Evolutionary conservation across 495 filamentous ascomycete species (phyloP).

Genomic region (Aspergillus sparsus): DNA sequence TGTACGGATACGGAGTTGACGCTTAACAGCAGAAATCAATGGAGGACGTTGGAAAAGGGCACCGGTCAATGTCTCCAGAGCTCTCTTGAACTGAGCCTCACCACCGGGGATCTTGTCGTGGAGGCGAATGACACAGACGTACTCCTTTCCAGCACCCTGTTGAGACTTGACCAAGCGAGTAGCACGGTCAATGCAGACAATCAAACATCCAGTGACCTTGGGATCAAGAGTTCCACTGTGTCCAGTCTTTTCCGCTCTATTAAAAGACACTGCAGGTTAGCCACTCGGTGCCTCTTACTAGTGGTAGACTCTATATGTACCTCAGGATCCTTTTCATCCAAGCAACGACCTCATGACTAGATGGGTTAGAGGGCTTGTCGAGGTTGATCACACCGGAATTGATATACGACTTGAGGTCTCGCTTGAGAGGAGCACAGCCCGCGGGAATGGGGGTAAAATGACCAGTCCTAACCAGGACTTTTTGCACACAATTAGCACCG

Average conservation of each 20-base stretch:
- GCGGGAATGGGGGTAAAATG: conserved; percentile 94
- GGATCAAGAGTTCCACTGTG: conserved; percentile 97
- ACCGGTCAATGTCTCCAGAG: conserved; percentile 91
- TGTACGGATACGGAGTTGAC: conserved; percentile 93
- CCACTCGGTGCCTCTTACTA: conserved; percentile 3
- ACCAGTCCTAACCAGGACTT: conserved; percentile 82
- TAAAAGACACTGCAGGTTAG: conserved; percentile 25
- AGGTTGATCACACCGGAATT: conserved; percentile 97
- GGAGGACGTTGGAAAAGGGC: conserved; percentile 97
- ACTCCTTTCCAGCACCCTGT: conserved; percentile 94
- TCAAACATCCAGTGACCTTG: conserved; percentile 90
- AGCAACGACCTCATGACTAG: conserved; percentile 95
- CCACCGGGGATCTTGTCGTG: conserved; percentile 92
- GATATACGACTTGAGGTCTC: conserved; percentile 93
- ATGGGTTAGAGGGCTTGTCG: conserved; percentile 97
- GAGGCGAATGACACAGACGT: conserved; percentile 82
- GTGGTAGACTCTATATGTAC: conserved; percentile 45
- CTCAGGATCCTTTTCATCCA: conserved; percentile 97
- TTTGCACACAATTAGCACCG: conserved; percentile 22
- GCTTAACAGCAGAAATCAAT: conserved; percentile 96
- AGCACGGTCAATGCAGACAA: conserved; percentile 93
- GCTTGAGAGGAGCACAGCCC: conserved; percentile 81
- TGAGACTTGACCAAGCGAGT: conserved; percentile 97
- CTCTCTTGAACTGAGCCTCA: conserved; percentile 82
- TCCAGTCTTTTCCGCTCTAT: conserved; percentile 91